Percentiles rank a stretch among this genome's conserved stretches.
These are phyloP conservation scores for Phalaenopsis aphrodite DNA, from an alignment of 106 monocot genomes.

Conservation along the genomic window DNA sequence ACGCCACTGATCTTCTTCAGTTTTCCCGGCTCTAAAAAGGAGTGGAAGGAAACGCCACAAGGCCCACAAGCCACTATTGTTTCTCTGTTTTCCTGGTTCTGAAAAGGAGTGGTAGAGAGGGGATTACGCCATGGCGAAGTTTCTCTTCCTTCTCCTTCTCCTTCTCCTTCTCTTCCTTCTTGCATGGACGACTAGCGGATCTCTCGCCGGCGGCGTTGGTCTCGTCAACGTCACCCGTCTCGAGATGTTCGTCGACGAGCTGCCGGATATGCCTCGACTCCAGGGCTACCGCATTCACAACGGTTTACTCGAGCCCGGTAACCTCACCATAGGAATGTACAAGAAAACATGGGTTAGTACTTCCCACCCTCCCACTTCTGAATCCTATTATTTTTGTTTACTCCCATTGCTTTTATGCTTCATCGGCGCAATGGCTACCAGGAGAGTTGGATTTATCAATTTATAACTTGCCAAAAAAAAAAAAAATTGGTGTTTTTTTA, in stretches of 20 bases:
- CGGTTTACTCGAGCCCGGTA: slow-evolving; percentile 26
- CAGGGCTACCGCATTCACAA: slow-evolving; percentile 23
- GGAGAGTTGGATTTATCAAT: too few relatives aligned
- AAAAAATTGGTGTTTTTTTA: too few relatives aligned
- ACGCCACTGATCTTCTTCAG: too few relatives aligned
- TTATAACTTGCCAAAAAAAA: too few relatives aligned
- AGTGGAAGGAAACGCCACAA: too few relatives aligned
- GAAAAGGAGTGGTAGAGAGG: not conserved
- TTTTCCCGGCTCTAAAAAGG: too few relatives aligned
- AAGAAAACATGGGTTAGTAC: slow-evolving; percentile 61
- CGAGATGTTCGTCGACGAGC: slow-evolving; percentile 72
- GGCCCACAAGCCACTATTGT: too few relatives aligned
- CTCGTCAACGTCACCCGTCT: slow-evolving; percentile 28
- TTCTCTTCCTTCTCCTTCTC: too few relatives aligned
- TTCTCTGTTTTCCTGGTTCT: too few relatives aligned
- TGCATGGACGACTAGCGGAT: not conserved
- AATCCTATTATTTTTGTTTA: not conserved
- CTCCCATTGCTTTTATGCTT: too few relatives aligned
- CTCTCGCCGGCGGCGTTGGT: not conserved
- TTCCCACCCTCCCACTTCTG: not conserved
- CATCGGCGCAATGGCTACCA: too few relatives aligned
- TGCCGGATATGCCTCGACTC: slow-evolving; percentile 51
- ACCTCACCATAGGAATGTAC: slow-evolving; percentile 80
- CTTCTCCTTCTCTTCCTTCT: not conserved
- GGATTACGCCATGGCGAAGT: not conserved